A percentile compares a stretch with the other conserved stretches of the same genome.
Conservation (phyloP, 208 protist genomes). For the Wallacemonas rigidus region DNA sequence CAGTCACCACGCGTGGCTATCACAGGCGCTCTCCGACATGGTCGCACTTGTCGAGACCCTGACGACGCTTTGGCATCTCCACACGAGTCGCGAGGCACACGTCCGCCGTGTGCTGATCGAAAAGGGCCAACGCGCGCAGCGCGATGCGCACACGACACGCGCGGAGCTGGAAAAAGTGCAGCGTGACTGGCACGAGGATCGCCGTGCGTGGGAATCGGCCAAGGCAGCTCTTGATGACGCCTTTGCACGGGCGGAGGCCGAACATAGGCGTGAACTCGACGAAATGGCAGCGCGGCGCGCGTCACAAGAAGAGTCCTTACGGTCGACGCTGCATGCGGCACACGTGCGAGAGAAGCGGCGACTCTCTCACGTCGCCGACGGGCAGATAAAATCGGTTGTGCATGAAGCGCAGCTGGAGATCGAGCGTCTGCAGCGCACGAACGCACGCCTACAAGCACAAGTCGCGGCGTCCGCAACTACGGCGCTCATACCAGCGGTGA, state of each 20-base stretch:
- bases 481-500: slow-evolving; percentile 2
- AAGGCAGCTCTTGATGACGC: not conserved
- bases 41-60: not conserved
- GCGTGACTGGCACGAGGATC: not conserved
- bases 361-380: not conserved
- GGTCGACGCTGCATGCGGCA: not conserved
- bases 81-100: not conserved
- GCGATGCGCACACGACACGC: not conserved
- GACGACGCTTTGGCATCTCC: not conserved
- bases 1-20: slow-evolving; percentile 4
- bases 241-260: not conserved
- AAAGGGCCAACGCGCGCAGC: not conserved
- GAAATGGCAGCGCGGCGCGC: not conserved
- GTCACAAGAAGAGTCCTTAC: not conserved
- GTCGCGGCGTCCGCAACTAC: slow-evolving; percentile 4
- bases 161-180: not conserved
- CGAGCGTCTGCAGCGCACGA: slow-evolving; percentile 37
- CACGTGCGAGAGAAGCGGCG: slow-evolving; percentile 13
- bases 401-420: slow-evolving; percentile 39
- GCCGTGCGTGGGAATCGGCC: not conserved
- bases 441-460: slow-evolving; percentile 29
- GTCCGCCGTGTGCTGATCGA: not conserved
- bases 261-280: not conserved
- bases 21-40: not conserved
- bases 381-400: slow-evolving; percentile 26